A percentile compares a stretch with the other conserved stretches of the same genome.
Evolutionary conservation across 129 eudicot genomes (phyloP).

Genomic region (Helianthus tuberosus): DNA sequence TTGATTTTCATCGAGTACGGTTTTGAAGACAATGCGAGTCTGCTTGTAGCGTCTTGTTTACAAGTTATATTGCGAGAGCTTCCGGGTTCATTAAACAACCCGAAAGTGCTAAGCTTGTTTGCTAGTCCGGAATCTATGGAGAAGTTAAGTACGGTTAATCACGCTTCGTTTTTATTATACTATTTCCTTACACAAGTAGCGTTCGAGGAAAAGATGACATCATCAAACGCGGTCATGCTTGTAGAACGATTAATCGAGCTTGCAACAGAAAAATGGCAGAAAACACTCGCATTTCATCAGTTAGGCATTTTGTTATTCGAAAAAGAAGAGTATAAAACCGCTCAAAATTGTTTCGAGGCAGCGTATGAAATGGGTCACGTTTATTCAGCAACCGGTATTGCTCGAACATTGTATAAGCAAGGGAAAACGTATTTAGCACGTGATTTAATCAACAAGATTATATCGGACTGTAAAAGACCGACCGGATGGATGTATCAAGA

Average conservation of each 20-base stretch:
- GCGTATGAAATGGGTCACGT: slow-evolving; percentile 68
- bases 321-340: slow-evolving; percentile 53
- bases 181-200: slow-evolving; percentile 77
- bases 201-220: slow-evolving; percentile 52
- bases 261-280: slow-evolving; percentile 62
- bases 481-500: slow-evolving; percentile 82
- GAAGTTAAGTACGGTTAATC: slow-evolving; percentile 51
- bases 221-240: slow-evolving; percentile 39
- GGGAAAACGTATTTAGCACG: slow-evolving; percentile 68
- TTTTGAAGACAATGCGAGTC: slow-evolving; percentile 59
- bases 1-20: slow-evolving; percentile 66
- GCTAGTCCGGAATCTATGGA: slow-evolving; percentile 56
- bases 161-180: slow-evolving; percentile 58
- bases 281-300: slow-evolving; percentile 63
- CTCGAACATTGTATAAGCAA: slow-evolving; percentile 56
- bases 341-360: slow-evolving; percentile 55
- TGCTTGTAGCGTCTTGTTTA: slow-evolving; percentile 68
- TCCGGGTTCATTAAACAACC: slow-evolving; percentile 49
- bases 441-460: slow-evolving; percentile 48
- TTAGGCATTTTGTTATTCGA: slow-evolving; percentile 62
- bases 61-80: slow-evolving; percentile 68
- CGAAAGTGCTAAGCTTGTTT: slow-evolving; percentile 53
- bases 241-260: slow-evolving; percentile 52
- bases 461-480: slow-evolving; percentile 40
- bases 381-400: slow-evolving; percentile 64